phyloP scores from a whole-genome alignment of 805 yeast species.

The Candida suzukii region DNA sequence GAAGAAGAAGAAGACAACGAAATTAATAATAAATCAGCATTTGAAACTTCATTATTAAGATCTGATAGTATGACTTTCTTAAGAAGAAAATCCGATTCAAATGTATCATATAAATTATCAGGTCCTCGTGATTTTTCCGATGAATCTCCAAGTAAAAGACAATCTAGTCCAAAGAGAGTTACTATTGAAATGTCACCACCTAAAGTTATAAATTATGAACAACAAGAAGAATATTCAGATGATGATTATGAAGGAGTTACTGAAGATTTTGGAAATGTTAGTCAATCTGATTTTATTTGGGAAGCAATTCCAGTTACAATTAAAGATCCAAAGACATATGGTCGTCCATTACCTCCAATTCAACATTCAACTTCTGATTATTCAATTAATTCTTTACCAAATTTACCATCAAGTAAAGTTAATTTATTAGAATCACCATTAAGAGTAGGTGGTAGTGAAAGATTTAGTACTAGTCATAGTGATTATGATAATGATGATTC shows the following conservation, averaged over 20 bases:
- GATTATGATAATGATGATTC: constrained; percentile 23
- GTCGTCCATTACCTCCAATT: constrained; percentile 30
- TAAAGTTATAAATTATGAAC: constrained; percentile 27
- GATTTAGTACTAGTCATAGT: constrained; percentile 2
- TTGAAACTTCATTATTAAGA: constrained; percentile 7
- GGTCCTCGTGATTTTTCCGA: background rate
- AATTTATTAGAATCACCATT: constrained; percentile 11
- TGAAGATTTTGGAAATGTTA: constrained; percentile 12
- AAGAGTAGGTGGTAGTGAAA: constrained; percentile 7
- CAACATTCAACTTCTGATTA: constrained; percentile 26
- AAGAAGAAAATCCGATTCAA: constrained; percentile 4
- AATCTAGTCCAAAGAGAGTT: constrained; percentile 26
- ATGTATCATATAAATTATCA: background rate
- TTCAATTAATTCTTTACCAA: constrained; percentile 26
- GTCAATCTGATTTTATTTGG: constrained; percentile 15
- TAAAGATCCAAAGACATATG: constrained; percentile 5
- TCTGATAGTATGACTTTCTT: constrained; percentile 7
- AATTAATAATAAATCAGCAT: background rate
- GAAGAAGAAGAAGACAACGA: background rate
- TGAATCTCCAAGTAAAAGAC: constrained; percentile 13
- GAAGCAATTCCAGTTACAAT: constrained; percentile 13
- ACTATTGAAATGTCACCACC: constrained; percentile 32
- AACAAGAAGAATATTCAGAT: constrained; percentile 9
- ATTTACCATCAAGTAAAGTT: constrained; percentile 14
- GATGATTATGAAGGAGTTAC: constrained; percentile 6